Base-by-base conservation (phyloP, 1,284 basidiomycete species). In the Ustilago hordei region DNA sequence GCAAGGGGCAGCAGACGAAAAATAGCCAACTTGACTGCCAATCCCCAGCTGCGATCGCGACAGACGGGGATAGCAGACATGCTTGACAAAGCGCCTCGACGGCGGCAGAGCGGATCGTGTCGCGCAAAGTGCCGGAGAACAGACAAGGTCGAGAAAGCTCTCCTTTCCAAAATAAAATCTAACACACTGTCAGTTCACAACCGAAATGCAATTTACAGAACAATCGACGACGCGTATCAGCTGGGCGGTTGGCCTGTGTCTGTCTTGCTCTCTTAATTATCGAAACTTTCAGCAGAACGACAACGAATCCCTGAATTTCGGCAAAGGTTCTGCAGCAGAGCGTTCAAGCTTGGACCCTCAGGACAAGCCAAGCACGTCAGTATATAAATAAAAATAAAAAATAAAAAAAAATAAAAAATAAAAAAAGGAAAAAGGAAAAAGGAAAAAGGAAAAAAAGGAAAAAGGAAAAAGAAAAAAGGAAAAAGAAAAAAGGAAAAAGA, bases 71-170 rank as follows among this genome's bases (percentile, higher is more conserved):
- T 32, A 50, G 48, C 48, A 23, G 48, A 50, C 12, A 35, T 8
- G 31, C 19, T 38, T 36, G 52, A 45, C 15, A 8, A 8, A 43
- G 8, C 9, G 55, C 23, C 32, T 13, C 17, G 13, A 28, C 12
- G 31, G 48, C 35, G 38, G 31, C 31, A 41, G 23, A 32, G 43
- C 19, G 35, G 28, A 66, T 66, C 64, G 64, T 61, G 64, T 67
- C 64, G 59, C 59, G 47, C 64, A 67, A 67, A 61, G 39, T 58
- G 47, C 23, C 23, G 23, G 3, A 28, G 23, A 28, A 28, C 23
- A 28, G 23, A 28, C 23, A 28, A 28, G 23, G 23, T 28, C 23
- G 36, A 8, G 13, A 38, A 38, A 13, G 36, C 36, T 38, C 36
- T 38, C 36, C 36, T 38, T 38, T 7, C 36, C 36, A 3, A 41